Evolutionary conservation across 2,329 filamentous ascomycete species (phyloP).

Genomic region (Mycogone perniciosa): DNA sequence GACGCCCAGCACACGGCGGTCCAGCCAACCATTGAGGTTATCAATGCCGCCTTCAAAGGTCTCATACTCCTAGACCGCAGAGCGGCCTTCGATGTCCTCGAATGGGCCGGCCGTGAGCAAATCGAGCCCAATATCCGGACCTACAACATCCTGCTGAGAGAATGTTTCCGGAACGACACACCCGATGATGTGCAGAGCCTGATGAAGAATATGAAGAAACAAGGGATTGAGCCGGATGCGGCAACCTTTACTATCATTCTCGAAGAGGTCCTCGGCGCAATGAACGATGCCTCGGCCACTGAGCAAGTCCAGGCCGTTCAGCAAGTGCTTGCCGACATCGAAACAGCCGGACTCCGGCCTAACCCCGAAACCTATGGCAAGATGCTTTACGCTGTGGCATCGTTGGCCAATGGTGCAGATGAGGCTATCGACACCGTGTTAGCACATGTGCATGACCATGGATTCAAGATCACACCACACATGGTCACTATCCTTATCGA

Average conservation of each 20-base stretch:
- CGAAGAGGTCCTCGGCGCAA: conserved; percentile 45
- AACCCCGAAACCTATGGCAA: conserved; percentile 62
- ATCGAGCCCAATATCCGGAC: conserved; percentile 52
- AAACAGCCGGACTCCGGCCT: conserved; percentile 48
- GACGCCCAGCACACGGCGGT: conserved; percentile 34
- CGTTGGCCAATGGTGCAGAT: conserved; percentile 32
- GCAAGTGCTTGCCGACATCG: conserved; percentile 52
- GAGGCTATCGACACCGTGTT: conserved; percentile 55
- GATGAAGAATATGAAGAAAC: conserved; percentile 52
- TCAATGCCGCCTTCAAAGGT: conserved; percentile 66
- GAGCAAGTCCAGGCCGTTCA: conserved; percentile 49
- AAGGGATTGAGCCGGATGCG: conserved; percentile 53
- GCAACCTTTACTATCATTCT: conserved; percentile 70
- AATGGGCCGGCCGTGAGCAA: conserved; percentile 51
- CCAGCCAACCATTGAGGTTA: conserved; percentile 54
- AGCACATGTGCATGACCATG: conserved; percentile 50
- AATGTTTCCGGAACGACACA: conserved; percentile 46
- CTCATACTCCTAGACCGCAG: conserved; percentile 47
- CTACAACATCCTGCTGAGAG: conserved; percentile 64
- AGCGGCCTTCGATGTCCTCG: conserved; percentile 48
- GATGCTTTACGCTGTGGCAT: conserved; percentile 52
- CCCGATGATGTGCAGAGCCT: conserved; percentile 44
- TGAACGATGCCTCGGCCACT: conserved; percentile 33
- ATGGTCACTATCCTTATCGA: conserved; percentile 71
- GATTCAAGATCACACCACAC: conserved; percentile 51